A percentile compares a stretch with the other conserved stretches of the same genome.
Conservation (phyloP, 352 stramenopile species). For the Globisporangium rhizosaccharum region DNA sequence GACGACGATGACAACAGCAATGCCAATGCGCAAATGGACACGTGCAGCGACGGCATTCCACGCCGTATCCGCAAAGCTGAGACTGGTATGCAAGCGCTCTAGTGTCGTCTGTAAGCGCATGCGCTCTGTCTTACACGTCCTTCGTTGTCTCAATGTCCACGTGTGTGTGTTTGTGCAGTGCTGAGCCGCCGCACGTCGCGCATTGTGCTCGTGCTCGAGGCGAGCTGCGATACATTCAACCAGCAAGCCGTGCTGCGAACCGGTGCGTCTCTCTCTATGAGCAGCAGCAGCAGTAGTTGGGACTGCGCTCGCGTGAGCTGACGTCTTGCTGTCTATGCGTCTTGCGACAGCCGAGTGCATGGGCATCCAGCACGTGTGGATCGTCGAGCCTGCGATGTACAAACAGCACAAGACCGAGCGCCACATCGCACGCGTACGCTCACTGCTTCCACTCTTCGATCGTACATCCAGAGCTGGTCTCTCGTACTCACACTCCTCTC, state of each 20-base stretch:
- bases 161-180: conserved; percentile 11
- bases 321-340: background rate
- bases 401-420: conserved; percentile 26
- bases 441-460: background rate
- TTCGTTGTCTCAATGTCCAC: background rate
- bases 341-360: conserved; percentile 19
- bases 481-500: too few relatives aligned
- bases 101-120: background rate
- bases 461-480: too few relatives aligned
- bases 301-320: too few relatives aligned
- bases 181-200: conserved; percentile 27
- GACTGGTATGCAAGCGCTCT: conserved; percentile 12
- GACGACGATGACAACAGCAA: conserved; percentile 6
- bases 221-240: conserved; percentile 33
- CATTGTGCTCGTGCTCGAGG: conserved; percentile 36
- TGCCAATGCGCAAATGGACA: conserved; percentile 10
- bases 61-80: conserved; percentile 25
- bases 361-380: conserved; percentile 81
- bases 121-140: too few relatives aligned
- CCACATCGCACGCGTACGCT: conserved; percentile 22
- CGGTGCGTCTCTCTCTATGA: background rate
- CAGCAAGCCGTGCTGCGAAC: conserved; percentile 33
- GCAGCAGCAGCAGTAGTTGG: background rate
- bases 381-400: conserved; percentile 29
- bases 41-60: conserved; percentile 8